Conservation (phyloP, 352 stramenopile species). For the Globisporangium paroecandrum region DNA sequence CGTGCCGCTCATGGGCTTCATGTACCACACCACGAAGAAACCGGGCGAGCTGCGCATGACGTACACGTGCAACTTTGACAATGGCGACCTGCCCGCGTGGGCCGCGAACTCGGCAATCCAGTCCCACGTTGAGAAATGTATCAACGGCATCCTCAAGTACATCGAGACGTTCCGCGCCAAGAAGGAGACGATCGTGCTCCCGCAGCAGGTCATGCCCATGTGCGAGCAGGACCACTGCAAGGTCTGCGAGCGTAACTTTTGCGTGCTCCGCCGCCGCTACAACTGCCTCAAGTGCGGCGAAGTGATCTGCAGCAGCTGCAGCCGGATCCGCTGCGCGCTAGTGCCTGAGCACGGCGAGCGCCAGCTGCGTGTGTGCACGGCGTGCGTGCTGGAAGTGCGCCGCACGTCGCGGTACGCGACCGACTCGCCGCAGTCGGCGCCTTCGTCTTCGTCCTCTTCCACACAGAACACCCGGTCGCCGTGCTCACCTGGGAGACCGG, state of each 20-base stretch:
- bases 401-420: constrained; percentile 37
- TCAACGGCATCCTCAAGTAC: constrained; percentile 86
- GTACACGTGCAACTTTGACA: constrained; percentile 87
- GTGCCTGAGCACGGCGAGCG: constrained; percentile 73
- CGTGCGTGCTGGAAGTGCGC: constrained; percentile 69
- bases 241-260: constrained; percentile 77
- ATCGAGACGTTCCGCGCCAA: constrained; percentile 72
- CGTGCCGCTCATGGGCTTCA: constrained; percentile 81
- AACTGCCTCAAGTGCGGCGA: constrained; percentile 86
- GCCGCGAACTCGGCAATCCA: constrained; percentile 82
- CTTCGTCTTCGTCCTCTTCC: background rate
- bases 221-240: constrained; percentile 65
- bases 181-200: constrained; percentile 69
- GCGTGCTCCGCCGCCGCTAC: constrained; percentile 63
- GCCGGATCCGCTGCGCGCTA: constrained; percentile 50
- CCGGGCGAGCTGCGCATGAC: constrained; percentile 77
- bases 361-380: constrained; percentile 75
- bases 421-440: constrained; percentile 16
- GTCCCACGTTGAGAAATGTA: constrained; percentile 84
- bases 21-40: constrained; percentile 85
- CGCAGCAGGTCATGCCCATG: constrained; percentile 75
- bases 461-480: background rate
- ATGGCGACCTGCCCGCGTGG: constrained; percentile 78
- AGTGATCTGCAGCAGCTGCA: constrained; percentile 78
- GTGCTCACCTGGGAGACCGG: background rate